Evolutionary conservation across 768 basidiomycete genomes (phyloP).

Genomic region (Galerina marginata): DNA sequence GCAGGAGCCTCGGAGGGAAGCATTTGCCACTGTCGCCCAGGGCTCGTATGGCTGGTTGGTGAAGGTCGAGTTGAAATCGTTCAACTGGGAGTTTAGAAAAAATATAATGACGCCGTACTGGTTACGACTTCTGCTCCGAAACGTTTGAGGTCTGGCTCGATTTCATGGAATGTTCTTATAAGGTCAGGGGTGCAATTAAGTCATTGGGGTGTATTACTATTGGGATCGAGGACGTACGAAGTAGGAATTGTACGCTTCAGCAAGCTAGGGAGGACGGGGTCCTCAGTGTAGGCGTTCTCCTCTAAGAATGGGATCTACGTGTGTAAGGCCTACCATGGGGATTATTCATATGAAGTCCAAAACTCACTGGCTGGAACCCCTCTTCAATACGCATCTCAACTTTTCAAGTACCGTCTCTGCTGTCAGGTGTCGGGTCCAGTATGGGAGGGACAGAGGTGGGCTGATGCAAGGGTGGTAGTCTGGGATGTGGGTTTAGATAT

Average conservation of each 20-base stretch:
- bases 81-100: not conserved
- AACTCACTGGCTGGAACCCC: constrained; percentile 64
- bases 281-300: constrained; percentile 64
- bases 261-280: constrained; percentile 65
- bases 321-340: not conserved
- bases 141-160: constrained; percentile 65
- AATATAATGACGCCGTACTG: constrained; percentile 36
- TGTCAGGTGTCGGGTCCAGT: too few species aligned
- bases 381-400: constrained; percentile 63
- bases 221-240: constrained; percentile 32
- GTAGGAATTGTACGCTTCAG: constrained; percentile 61
- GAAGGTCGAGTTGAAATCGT: not conserved
- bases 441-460: not conserved
- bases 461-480: not conserved
- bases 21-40: constrained; percentile 50
- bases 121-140: constrained; percentile 62
- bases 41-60: constrained; percentile 53
- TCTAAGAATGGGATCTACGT: constrained; percentile 56
- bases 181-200: not conserved
- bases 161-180: constrained; percentile 48
- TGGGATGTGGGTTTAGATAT: too few species aligned
- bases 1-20: constrained; percentile 57
- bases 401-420: not conserved
- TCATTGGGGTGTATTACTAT: not conserved
- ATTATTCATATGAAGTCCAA: not conserved